Evolutionary conservation across 2,329 filamentous ascomycete genomes (phyloP), one percentile per base, ranked within the genome.

Genomic region (Zymoseptoria passerinii): DNA sequence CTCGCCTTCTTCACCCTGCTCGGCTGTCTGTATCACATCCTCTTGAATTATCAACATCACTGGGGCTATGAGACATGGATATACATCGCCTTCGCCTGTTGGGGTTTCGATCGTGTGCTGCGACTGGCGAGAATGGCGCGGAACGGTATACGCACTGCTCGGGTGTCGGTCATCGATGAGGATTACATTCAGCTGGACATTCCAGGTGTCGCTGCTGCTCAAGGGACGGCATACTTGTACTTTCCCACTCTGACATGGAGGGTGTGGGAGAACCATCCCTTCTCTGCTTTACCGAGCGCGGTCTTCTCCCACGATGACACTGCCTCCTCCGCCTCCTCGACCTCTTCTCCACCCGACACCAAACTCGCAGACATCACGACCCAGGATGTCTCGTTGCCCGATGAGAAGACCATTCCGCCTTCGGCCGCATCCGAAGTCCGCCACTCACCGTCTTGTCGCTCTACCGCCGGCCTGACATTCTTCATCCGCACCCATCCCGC

Each of bases 221-320:
- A 44, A 44, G 65, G 71, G 2, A 74, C 79, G 53, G 75, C 70
- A 0, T 82, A 80, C 58, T 67, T 76, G 0, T 81, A 80, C 65
- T 81, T 83, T 63, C 80, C 80, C 0, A 76, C 74, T 0, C 63
- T 81, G 1, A 74, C 62, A 5, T 66, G 65, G 61, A 60, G 65
- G 1, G 53, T 66, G 2, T 83, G 80, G 80, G 79, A 82, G 65
- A 82, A 79, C 51, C 81, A 83, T 63, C 80, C 80, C 0, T 83
- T 83, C 63, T 80, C 78, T 44, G 35, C 35, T 44, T 16, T 44
- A 13, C 35, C 35, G n/a, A 13, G 35, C 16, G 35, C 13, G 6
- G 35, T n/a, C 35, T 13, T 2, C 7, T 7, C 35, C 4, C 35
- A n/a, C n/a, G 35, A 44, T n/a, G 5, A 44, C n/a, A 16, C 35